Conservation (phyloP, 805 yeast genomes). For the Metschnikowia proteae region DNA sequence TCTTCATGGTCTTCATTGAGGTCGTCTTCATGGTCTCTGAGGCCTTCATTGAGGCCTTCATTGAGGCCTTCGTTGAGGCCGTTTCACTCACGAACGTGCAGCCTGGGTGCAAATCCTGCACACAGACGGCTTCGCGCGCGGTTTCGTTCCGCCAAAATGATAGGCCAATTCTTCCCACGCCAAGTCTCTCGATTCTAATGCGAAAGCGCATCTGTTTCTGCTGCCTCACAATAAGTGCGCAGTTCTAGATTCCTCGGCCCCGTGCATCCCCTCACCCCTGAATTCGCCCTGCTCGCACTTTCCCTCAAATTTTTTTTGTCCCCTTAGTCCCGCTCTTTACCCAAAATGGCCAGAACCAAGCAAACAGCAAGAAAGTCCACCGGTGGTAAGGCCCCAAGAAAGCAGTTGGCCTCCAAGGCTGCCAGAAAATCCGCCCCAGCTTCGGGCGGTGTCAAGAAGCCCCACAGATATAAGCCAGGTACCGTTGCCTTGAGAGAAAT, state of each 20-base stretch:
- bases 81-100: not conserved
- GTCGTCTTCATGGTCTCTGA: no score
- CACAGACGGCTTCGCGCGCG: not conserved
- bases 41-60: no score
- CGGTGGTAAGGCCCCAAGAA: constrained; percentile 49
- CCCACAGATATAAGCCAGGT: constrained; percentile 49
- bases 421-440: constrained; percentile 47
- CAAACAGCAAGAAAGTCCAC: constrained; percentile 48
- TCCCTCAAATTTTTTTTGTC: not conserved
- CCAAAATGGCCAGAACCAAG: constrained; percentile 42
- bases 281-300: constrained; percentile 4
- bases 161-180: not conserved
- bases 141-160: not conserved
- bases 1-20: no score
- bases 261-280: constrained; percentile 6
- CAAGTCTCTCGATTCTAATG: not conserved
- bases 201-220: not conserved
- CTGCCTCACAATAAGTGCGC: constrained; percentile 2
- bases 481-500: constrained; percentile 48
- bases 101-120: constrained; percentile 6
- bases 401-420: constrained; percentile 46
- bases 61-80: no score
- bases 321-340: not conserved
- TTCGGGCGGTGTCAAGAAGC: constrained; percentile 46
- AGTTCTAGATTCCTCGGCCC: constrained; percentile 3